Conservation (phyloP, 148 eudicot species). For the Silene latifolia region DNA sequence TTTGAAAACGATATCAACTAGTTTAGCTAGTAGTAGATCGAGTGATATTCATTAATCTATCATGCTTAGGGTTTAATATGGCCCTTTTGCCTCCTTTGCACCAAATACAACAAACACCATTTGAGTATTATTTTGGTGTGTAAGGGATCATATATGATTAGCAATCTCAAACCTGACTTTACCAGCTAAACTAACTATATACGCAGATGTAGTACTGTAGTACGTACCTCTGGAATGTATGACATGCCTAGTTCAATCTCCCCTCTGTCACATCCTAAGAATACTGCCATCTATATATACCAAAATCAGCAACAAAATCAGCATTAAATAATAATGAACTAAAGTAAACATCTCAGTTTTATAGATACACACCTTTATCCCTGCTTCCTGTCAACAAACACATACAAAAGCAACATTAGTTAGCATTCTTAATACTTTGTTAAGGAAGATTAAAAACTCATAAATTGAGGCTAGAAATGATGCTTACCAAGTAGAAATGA, state of each 20-base stretch:
- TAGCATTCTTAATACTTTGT: background rate
- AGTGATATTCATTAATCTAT: too few species aligned
- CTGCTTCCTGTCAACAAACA: slow-evolving; percentile 62
- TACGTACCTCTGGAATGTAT: slow-evolving; percentile 46
- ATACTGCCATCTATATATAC: slow-evolving; percentile 48
- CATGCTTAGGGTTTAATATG: too few species aligned
- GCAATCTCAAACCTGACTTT: too few species aligned
- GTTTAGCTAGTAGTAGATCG: background rate
- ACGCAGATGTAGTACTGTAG: background rate
- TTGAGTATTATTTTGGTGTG: too few species aligned
- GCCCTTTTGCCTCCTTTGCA: too few species aligned
- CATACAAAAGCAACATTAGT: background rate
- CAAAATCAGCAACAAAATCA: background rate
- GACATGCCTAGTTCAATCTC: slow-evolving; percentile 86
- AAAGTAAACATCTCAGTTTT: background rate
- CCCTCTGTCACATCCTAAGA: slow-evolving; percentile 71
- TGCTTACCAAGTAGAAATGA: slow-evolving; percentile 63
- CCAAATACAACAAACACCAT: too few species aligned
- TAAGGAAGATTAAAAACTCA: background rate
- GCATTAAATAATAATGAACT: background rate
- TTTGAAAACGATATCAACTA: background rate
- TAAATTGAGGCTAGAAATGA: background rate
- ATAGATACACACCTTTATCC: slow-evolving; percentile 63
- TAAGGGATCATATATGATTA: too few species aligned
- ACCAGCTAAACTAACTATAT: background rate